phyloP scores from a whole-genome alignment of 306 rosid genomes.

The Vigna angularis region DNA sequence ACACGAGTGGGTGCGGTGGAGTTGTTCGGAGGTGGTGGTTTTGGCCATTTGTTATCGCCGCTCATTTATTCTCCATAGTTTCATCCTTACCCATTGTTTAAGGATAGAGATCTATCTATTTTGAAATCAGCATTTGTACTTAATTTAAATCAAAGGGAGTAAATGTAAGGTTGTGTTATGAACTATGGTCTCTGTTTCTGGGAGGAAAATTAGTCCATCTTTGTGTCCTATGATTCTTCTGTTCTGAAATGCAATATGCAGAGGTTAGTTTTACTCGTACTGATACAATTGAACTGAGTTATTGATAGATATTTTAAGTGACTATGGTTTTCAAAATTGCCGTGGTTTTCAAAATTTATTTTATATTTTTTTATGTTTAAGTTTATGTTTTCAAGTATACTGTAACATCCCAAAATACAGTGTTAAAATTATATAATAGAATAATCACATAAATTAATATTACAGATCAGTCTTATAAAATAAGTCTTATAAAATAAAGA shows the following conservation, averaged over 20 bases:
- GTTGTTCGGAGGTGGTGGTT: conserved; percentile 11
- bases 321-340: no score
- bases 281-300: background rate
- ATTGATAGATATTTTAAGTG: background rate
- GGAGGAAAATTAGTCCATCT: background rate
- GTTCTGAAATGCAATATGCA: background rate
- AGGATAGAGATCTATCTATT: background rate
- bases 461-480: no score
- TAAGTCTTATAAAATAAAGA: no score
- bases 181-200: background rate
- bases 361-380: no score
- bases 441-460: no score
- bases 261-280: no score
- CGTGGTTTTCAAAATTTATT: no score
- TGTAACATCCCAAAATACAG: no score
- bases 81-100: background rate
- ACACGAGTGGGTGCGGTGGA: background rate
- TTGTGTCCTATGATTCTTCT: background rate
- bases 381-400: no score
- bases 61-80: background rate
- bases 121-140: background rate
- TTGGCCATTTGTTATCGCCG: background rate
- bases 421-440: no score
- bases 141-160: background rate
- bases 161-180: background rate